Percentiles rank a stretch among this genome's conserved stretches.
Evolutionary conservation across 169 alveolate genomes (phyloP).

Genomic region (Plasmodium billcollinsi): DNA sequence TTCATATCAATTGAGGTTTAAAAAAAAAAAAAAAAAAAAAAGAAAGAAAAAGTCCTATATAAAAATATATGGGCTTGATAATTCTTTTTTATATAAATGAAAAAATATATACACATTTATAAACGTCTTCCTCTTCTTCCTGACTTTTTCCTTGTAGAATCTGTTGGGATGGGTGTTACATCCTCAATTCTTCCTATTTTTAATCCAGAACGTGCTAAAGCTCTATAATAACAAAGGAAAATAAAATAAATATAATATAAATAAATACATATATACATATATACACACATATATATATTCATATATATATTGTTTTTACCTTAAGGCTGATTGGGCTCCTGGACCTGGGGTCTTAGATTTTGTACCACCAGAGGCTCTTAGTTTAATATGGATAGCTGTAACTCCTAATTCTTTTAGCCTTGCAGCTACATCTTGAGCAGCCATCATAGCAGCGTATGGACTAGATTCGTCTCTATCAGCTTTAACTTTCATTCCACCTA

Average conservation of each 20-base stretch:
- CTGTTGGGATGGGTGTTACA: conserved; percentile 99
- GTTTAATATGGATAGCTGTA: conserved; percentile 98
- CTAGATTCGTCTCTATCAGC: conserved; percentile 99
- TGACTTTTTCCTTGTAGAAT: conserved; percentile 98
- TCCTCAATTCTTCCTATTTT: conserved; percentile 99
- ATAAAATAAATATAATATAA: neutral
- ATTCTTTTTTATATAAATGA: conserved; percentile 7
- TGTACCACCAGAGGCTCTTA: conserved; percentile 99
- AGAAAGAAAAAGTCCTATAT: conserved; percentile 3
- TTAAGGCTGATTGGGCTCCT: conserved; percentile 99
- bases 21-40: neutral
- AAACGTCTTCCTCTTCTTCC: conserved; percentile 99
- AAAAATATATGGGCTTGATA: neutral
- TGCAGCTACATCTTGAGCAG: conserved; percentile 99
- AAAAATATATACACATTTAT: conserved; percentile 77
- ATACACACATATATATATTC: neutral
- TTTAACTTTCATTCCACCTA: conserved; percentile 99
- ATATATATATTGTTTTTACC: conserved; percentile 43
- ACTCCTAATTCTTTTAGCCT: conserved; percentile 98
- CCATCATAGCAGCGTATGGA: conserved; percentile 99
- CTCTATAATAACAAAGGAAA: conserved; percentile 84
- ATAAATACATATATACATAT: neutral
- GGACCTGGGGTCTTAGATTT: conserved; percentile 99
- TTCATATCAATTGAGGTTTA: neutral
- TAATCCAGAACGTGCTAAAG: conserved; percentile 99